Percentiles rank a stretch among this genome's conserved stretches.
Evolutionary conservation across 495 filamentous ascomycete species (phyloP).

Genomic region (Hyaloscypha hepaticicola): DNA sequence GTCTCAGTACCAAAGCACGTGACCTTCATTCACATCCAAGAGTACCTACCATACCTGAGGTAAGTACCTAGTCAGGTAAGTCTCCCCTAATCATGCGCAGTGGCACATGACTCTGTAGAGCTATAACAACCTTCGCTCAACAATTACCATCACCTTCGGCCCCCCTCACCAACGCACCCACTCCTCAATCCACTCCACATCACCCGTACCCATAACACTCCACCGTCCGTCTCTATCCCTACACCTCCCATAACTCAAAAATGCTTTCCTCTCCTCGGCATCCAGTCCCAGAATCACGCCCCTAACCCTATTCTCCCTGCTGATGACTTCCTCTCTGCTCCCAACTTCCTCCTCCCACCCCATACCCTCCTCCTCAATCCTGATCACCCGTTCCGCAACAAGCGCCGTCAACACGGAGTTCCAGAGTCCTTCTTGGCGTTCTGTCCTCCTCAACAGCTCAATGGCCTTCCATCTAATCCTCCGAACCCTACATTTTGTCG

Average conservation of each 20-base stretch:
- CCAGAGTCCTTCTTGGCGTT: conserved; percentile 24
- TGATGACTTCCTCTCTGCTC: not conserved
- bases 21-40: no score
- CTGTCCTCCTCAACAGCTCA: conserved; percentile 1
- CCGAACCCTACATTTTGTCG: conserved; percentile 14
- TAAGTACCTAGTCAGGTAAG: no score
- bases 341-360: not conserved
- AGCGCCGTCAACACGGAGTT: conserved; percentile 18
- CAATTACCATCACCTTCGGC: not conserved
- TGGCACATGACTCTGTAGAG: no score
- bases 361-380: conserved; percentile 16
- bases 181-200: not conserved
- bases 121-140: no score
- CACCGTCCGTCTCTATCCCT: not conserved
- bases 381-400: conserved; percentile 17
- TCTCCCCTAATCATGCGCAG: no score
- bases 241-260: not conserved
- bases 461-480: conserved; percentile 16
- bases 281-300: not conserved
- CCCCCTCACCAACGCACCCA: not conserved
- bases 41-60: no score
- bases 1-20: no score
- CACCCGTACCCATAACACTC: not conserved
- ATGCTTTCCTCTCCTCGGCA: not conserved
- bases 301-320: not conserved